phyloP scores from a whole-genome alignment of 768 basidiomycete genomes.

The Phaeolepiota aurea region DNA sequence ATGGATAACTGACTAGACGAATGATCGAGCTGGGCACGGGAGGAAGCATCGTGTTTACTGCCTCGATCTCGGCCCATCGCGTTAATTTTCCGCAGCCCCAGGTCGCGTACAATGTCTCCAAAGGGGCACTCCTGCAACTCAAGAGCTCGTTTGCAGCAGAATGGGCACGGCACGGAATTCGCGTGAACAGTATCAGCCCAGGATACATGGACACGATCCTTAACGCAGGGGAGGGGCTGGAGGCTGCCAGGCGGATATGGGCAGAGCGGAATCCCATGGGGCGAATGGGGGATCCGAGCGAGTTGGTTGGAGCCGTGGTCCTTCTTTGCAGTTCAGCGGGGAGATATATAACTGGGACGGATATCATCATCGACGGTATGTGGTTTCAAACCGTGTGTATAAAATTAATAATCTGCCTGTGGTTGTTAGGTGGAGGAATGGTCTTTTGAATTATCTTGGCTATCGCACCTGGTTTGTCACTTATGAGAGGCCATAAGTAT shows the following conservation, averaged over 20 bases:
- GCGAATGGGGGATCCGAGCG: slow-evolving; percentile 31
- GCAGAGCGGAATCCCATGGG: slow-evolving; percentile 31
- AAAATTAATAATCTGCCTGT: too few species aligned
- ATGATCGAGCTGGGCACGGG: slow-evolving; percentile 33
- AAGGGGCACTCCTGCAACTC: slow-evolving; percentile 30
- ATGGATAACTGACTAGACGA: slow-evolving; percentile 15
- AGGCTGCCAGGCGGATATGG: slow-evolving; percentile 25
- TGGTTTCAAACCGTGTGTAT: too few species aligned
- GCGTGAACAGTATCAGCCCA: slow-evolving; percentile 33
- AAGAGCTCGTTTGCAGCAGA: slow-evolving; percentile 31
- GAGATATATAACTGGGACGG: slow-evolving; percentile 32
- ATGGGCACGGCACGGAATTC: slow-evolving; percentile 31
- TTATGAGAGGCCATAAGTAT: too few species aligned
- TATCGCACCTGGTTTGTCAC: too few species aligned
- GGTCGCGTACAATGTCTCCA: slow-evolving; percentile 32
- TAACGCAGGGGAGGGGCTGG: slow-evolving; percentile 25
- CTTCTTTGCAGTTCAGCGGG: slow-evolving; percentile 34
- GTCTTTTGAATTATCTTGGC: too few species aligned
- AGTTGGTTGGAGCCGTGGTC: slow-evolving; percentile 28
- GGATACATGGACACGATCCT: slow-evolving; percentile 36
- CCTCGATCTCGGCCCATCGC: slow-evolving; percentile 32
- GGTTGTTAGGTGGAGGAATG: too few species aligned
- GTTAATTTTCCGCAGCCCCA: slow-evolving; percentile 35
- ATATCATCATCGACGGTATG: slow-evolving; percentile 34
- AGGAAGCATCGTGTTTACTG: slow-evolving; percentile 32